These are phyloP conservation scores for Nicotiana obtusifolia DNA, from an alignment of 257 asterid genomes.

Conservation along the genomic window DNA sequence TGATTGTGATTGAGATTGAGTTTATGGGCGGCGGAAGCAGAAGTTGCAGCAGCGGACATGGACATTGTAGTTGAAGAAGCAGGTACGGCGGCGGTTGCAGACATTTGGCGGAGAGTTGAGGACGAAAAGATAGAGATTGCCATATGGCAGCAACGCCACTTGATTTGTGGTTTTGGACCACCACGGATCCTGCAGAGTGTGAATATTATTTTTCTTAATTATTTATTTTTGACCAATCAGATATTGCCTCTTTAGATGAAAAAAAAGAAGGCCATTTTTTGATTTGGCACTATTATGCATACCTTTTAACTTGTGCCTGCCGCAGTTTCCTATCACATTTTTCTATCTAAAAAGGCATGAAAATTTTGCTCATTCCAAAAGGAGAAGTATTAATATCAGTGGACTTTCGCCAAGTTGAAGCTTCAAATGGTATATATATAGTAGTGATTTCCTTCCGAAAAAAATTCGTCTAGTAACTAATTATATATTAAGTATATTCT, in stretches of 20 bases:
- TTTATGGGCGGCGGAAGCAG: not conserved
- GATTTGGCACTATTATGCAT: not conserved
- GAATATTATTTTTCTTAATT: not conserved
- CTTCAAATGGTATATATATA: not conserved
- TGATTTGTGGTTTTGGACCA: not conserved
- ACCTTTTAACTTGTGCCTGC: not conserved
- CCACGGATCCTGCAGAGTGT: not conserved
- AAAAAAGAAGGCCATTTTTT: not conserved
- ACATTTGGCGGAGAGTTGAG: slow-evolving; percentile 2
- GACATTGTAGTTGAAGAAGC: not conserved
- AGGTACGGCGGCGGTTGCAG: not conserved
- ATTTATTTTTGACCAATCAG: not conserved
- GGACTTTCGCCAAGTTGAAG: not conserved
- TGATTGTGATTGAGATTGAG: not conserved
- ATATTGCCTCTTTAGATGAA: not conserved
- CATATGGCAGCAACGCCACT: not conserved
- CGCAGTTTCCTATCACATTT: not conserved
- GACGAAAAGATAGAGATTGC: not conserved
- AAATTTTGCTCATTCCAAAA: not conserved
- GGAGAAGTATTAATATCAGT: not conserved
- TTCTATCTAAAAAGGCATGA: too few species aligned
- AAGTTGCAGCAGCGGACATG: slow-evolving; percentile 1
- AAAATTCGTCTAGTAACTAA: too few species aligned
- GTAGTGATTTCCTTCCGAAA: too few species aligned
- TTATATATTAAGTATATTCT: not conserved